Evolutionary conservation across 2,329 filamentous ascomycete genomes (phyloP), one percentile per base, ranked within the genome.

Genomic region (Tolypocladium pustulatum): DNA sequence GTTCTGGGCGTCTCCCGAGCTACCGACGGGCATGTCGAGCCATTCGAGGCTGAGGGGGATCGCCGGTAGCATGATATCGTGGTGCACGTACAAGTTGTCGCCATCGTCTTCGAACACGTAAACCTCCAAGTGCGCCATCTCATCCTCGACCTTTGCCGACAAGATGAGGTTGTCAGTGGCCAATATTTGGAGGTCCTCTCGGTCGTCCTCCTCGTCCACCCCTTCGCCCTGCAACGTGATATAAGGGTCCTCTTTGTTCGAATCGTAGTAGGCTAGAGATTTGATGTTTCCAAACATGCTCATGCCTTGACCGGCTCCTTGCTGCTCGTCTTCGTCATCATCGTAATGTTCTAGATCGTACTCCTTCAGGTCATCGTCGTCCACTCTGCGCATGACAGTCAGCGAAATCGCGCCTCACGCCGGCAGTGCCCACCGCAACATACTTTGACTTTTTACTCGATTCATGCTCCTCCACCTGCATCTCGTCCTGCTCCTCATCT

Each of bases 21-120:
- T 90, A 64, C 89, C 87, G 40, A 96, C 91, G n/a, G 91, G 88
- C 58, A 96, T 81, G 71, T 97, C 90, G 52, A 99, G 76, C 94
- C 94, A 99, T 77, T 99, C 94, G 46, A 97, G 83, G 68, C 91
- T 94, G 8, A 99, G 84, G 13, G 94, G 94, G 69, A 99, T 96
- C 30, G 93, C 93, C 37, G 94, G 94, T 58, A 99, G 83, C 93
- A 99, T 97, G 67, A 99, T 96, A 74, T 99, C 94, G 81, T 99
- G 94, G 77, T 99, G 94, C 30, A 99, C 93, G 73, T 99, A 99
- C 61, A 99, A 86, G 72, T 99, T 99, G 75, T 97, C 94, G 52
- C 87, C 89, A 62, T 85, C 85, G 67, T 97, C 94, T 73, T 99
- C 94, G 75, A 97, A 99, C 34, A 99, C 91, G 69, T 97, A 97